A percentile compares a stretch with the other conserved stretches of the same genome.
Evolutionary conservation across 352 stramenopile species (phyloP).

Genomic region (Pythium sp.): DNA sequence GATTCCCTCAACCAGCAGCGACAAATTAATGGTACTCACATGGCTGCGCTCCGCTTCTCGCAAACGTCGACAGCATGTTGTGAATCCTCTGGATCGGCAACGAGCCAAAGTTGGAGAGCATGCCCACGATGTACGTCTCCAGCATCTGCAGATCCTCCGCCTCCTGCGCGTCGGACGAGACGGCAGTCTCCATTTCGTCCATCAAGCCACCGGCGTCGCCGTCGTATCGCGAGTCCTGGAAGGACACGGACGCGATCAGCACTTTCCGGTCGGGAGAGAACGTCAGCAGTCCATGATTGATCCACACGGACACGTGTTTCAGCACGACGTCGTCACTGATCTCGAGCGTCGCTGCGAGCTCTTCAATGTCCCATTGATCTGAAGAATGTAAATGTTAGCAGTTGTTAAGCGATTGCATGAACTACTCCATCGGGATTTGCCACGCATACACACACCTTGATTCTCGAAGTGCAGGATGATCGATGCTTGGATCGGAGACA

Average conservation of each 20-base stretch:
- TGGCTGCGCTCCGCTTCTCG: conserved; percentile 62
- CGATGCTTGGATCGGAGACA: conserved; percentile 92
- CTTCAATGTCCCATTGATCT: conserved; percentile 60
- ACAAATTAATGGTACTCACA: conserved; percentile 38
- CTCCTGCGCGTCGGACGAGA: conserved; percentile 88
- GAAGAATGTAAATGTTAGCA: background rate
- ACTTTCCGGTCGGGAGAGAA: conserved; percentile 42
- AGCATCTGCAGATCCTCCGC: conserved; percentile 92
- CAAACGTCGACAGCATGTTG: conserved; percentile 92
- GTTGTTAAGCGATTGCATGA: background rate
- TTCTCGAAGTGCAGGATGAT: conserved; percentile 96
- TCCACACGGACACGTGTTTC: conserved; percentile 64
- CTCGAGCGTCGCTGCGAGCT: conserved; percentile 58
- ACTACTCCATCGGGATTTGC: background rate
- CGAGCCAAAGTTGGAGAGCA: conserved; percentile 93
- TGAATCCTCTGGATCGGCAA: conserved; percentile 92
- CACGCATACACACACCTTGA: conserved; percentile 41
- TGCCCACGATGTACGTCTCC: conserved; percentile 94
- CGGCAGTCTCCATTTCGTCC: conserved; percentile 74
- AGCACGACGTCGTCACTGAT: conserved; percentile 54
- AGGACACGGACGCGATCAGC: conserved; percentile 40
- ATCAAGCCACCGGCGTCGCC: conserved; percentile 26
- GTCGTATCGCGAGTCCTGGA: conserved; percentile 42
- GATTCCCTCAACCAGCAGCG: background rate
- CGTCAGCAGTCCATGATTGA: conserved; percentile 64